Evolutionary conservation across 2,329 filamentous ascomycete genomes (phyloP), one percentile per base, ranked within the genome.

Genomic region (Thelonectria discophora): DNA sequence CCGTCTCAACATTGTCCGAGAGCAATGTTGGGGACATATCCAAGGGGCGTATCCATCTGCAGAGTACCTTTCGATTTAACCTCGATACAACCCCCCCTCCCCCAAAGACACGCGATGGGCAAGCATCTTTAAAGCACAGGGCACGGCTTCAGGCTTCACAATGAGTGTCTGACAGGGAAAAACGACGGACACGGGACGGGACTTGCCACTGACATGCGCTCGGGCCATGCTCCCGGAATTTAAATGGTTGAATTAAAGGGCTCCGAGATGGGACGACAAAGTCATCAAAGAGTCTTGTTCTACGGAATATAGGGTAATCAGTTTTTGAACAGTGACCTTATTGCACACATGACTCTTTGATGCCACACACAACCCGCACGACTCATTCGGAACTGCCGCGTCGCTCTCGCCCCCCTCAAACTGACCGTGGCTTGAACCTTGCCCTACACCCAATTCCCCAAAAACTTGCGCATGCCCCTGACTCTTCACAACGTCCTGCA

Each of bases 181-280:
- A 24, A 24, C 24, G 30, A 40, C 20, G 24, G 24, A 24, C 21
- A 48, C 43, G 43, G 46, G 30, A 55, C 46, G 46, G 51, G 51
- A 51, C 46, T 55, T 51, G 40, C 39, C 45, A 45, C 45, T 55
- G 52, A 32, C 58, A 47, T 45, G 32, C 12, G 52, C 58, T 51
- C 47, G 32, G 37, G 21, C 58, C 58, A 51, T 37, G 17, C 15
- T 15, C 30, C 20, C 13, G 17, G 11, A 40, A 34, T 34, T 11
- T 34, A 8, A 34, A 34, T 34, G 3, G 13, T 34, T 34, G 9
- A 34, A 13, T 40, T n/a, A 15, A n/a, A 42, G 39, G 39, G 17
- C 32, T 3, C 39, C 15, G n/a, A 42, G 11, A 42, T 20, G 39
- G 39, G 39, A 20, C 39, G 39, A 20, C 24, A 24, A 24, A 24